Percentiles rank a stretch among this genome's conserved stretches.
Conservation (phyloP, 768 basidiomycete genomes). For the Mrakia gelida region DNA sequence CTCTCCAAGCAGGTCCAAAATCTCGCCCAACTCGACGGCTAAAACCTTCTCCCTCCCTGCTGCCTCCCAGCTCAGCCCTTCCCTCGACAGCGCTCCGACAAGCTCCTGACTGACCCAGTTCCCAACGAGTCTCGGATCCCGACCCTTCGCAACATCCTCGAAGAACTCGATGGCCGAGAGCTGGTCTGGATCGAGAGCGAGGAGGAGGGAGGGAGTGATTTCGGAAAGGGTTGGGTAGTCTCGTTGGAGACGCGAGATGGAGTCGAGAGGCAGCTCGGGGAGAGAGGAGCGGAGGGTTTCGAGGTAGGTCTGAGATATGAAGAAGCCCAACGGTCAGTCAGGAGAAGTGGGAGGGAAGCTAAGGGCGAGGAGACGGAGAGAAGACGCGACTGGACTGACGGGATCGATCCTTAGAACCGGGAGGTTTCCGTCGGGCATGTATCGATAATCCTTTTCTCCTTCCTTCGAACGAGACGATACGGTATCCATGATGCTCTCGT, state of each 20-base stretch:
- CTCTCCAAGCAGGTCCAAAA: conserved; percentile 69
- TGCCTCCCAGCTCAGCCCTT: conserved; percentile 44
- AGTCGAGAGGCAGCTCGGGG: conserved; percentile 63
- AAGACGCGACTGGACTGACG: conserved; percentile 41
- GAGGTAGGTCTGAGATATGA: conserved; percentile 48
- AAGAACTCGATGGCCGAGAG: conserved; percentile 73
- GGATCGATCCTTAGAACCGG: conserved; percentile 55
- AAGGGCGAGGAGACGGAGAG: not conserved
- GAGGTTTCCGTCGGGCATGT: conserved; percentile 96
- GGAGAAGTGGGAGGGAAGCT: not conserved
- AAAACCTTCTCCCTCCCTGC: conserved; percentile 55
- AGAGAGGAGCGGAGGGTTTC: conserved; percentile 13
- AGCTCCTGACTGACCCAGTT: conserved; percentile 94
- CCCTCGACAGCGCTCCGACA: conserved; percentile 65
- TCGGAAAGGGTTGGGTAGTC: conserved; percentile 53
- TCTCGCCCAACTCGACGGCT: conserved; percentile 61
- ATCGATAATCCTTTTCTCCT: conserved; percentile 87
- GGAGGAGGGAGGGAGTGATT: conserved; percentile 69
- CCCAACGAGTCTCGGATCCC: conserved; percentile 59
- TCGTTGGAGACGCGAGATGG: conserved; percentile 54
- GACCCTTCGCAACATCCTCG: conserved; percentile 57
- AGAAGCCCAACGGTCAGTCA: conserved; percentile 37
- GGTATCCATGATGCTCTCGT: conserved; percentile 75
- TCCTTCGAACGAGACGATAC: conserved; percentile 82
- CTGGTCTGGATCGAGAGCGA: conserved; percentile 59